Conservation (phyloP, 441 rosid species). For the Aleurites moluccanus region DNA sequence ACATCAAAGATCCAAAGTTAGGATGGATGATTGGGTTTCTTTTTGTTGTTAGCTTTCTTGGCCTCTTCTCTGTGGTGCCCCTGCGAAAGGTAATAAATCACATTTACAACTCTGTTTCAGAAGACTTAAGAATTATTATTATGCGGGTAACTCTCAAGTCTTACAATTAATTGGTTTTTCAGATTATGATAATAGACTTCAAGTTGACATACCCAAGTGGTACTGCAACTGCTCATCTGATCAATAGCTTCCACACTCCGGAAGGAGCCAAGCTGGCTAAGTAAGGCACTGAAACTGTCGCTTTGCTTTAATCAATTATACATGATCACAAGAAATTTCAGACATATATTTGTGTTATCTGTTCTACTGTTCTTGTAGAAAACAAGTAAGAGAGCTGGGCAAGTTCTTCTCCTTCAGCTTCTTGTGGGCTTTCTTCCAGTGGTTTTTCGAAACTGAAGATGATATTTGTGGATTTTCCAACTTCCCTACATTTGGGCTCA, state of each 20-base stretch:
- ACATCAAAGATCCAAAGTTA: slow-evolving; percentile 7
- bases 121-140: background rate
- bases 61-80: slow-evolving; percentile 18
- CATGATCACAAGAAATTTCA: background rate
- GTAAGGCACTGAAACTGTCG: background rate
- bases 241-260: slow-evolving; percentile 23
- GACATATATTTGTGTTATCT: too few relatives aligned
- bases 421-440: slow-evolving; percentile 23
- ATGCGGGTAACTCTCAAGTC: background rate
- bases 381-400: slow-evolving; percentile 19
- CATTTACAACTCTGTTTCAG: background rate
- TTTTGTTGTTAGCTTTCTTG: slow-evolving; percentile 16
- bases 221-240: slow-evolving; percentile 20
- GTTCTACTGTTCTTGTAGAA: slow-evolving; percentile 5
- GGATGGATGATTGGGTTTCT: slow-evolving; percentile 22
- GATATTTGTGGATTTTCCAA: slow-evolving; percentile 15
- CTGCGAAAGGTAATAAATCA: slow-evolving; percentile 13
- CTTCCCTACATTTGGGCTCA: slow-evolving; percentile 21
- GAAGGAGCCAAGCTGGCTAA: slow-evolving; percentile 19
- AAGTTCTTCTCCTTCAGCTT: slow-evolving; percentile 23
- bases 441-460: slow-evolving; percentile 18
- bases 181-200: slow-evolving; percentile 24
- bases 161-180: background rate
- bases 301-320: background rate
- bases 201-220: slow-evolving; percentile 22